Base-by-base conservation (phyloP, 2,329 filamentous ascomycete species). In the Aspergillus piperis region DNA sequence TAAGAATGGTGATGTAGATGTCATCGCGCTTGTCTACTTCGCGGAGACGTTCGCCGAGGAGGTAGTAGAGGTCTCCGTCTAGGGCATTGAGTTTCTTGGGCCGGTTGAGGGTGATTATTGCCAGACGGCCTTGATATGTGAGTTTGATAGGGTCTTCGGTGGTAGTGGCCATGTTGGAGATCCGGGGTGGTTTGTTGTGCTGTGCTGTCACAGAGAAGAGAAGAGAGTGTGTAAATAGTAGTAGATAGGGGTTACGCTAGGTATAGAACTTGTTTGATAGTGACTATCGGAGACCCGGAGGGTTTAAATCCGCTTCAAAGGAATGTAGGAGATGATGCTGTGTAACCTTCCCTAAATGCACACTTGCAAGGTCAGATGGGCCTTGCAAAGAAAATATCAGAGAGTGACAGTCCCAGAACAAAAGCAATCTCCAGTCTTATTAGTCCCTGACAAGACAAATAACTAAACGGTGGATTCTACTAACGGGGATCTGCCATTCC, bases 61-160 rank as follows among this genome's bases (percentile, higher is more conserved):
- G 83, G 75, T 90, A 96, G 81, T 97, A 98, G 54, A 88, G 83
- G 62, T 85, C 80, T 70, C 85, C 82, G 61, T 80, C 84, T 54
- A 97, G 80, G 32, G 94, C 92, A 76, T 96, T 96, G 76, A 98
- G 90, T 80, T 97, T 97, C 73, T 88, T 85, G 57, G 88, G 85
- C 54, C 91, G 89, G 78, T 93, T 89, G 73, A 99, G 88, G 17
- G 91, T 96, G 76, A 99, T 88, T 72, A 93, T 86, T 71, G 94
- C 91, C 65, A 92, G 79, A 61, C 87, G 88, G 75, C 86, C 89
- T 68, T 82, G 81, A 75, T 88, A 90, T 62, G 86, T 82, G 68
- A 90, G 72, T 50, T 81, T 83, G 61, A 89, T 81, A 54, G 77
- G 74, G 63, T 85, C 75, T 58, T 81, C 75, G 63, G 67, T 67